A percentile compares a stretch with the other conserved stretches of the same genome.
Evolutionary conservation across 2,329 filamentous ascomycete genomes (phyloP).

Genomic region (Hansfordia pulvinata): DNA sequence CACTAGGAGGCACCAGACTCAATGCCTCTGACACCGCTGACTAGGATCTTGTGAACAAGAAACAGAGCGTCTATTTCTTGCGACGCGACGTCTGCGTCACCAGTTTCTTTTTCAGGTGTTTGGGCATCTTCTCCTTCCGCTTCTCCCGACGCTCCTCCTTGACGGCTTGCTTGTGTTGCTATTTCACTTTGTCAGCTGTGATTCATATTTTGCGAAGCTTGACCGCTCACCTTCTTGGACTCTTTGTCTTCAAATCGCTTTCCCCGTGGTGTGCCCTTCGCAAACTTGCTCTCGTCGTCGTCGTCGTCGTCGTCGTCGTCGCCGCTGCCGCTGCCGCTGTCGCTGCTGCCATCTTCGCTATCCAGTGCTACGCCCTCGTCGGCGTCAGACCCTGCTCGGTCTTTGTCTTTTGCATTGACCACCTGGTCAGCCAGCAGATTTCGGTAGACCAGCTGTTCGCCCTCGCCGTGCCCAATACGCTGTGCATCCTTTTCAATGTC

Average conservation of each 20-base stretch:
- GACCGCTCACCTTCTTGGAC: constrained; percentile 55
- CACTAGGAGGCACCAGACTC: too few relatives aligned
- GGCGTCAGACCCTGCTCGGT: constrained; percentile 22
- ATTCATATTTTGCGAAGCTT: constrained; percentile 85
- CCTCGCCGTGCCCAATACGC: constrained; percentile 59
- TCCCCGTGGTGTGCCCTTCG: constrained; percentile 58
- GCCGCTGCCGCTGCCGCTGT: too few relatives aligned
- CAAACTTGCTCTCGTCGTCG: constrained; percentile 40
- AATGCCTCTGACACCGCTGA: too few relatives aligned
- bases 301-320: constrained; percentile 18
- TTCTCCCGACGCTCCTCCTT: constrained; percentile 95
- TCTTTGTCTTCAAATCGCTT: constrained; percentile 88
- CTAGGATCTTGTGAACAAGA: constrained; percentile 1
- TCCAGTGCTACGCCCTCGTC: constrained; percentile 31
- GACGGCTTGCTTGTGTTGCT: constrained; percentile 70
- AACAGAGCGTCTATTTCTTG: constrained; percentile 43
- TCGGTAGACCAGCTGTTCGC: constrained; percentile 69
- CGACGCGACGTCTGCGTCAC: constrained; percentile 48
- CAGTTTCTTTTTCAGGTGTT: constrained; percentile 85
- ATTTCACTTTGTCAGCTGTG: constrained; percentile 49
- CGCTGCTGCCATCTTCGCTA: constrained; percentile 25
- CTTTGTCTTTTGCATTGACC: constrained; percentile 23
- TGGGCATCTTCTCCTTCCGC: constrained; percentile 89
- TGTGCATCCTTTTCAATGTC: constrained; percentile 86
- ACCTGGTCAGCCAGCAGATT: constrained; percentile 66